Evolutionary conservation across 2,329 filamentous ascomycete species (phyloP), one percentile per base, ranked within the genome.

Genomic region (Colletotrichum trifolii): DNA sequence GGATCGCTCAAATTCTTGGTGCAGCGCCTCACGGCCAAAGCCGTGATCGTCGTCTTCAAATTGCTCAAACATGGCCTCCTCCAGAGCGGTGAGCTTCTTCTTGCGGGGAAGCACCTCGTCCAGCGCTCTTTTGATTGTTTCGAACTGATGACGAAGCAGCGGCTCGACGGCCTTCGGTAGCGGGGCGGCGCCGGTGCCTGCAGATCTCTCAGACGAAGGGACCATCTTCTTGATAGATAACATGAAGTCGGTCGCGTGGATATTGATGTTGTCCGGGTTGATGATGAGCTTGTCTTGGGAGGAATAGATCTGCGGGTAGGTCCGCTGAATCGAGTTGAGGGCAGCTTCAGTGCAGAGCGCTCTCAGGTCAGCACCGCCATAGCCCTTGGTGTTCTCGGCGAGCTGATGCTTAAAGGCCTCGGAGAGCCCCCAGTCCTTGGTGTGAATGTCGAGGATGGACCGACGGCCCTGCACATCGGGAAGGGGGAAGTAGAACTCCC

Each of bases 401-500:
- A 99, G 84, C 62, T 93, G 88, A 57, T 89, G 85, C 79, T 96
- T 97, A 84, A 98, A 96, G 2, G 83, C 79, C 11, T 89, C 84
- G 33, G 91, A 85, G 34, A 99, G 82, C 17, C 94, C 92, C 96
- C 96, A 99, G 68, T 93, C 93, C 74, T 91, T 91, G 7, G 96
- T 99, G 75, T 99, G 94, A 64, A 99, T 99, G 68, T 97, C 91
- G 64, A 99, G 85, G 71, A 99, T 99, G 5, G 93, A 86, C 68
- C 91, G 90, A 67, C 96, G 89, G 25, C 89, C 94, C 43, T 91
- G 88, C 4, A 89, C 83, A 70, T 95, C 92, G 0, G 96, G 96
- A 38, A 99, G 83, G 1, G 96, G 94, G 74, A 99, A 99, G 80
- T 98, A 98, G 73, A 99, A 99, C 77, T 99, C 96, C 76, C 96